Percentiles rank a stretch among this genome's conserved stretches.
Evolutionary conservation across 805 yeast genomes (phyloP).

Genomic region (Ogataea pini): DNA sequence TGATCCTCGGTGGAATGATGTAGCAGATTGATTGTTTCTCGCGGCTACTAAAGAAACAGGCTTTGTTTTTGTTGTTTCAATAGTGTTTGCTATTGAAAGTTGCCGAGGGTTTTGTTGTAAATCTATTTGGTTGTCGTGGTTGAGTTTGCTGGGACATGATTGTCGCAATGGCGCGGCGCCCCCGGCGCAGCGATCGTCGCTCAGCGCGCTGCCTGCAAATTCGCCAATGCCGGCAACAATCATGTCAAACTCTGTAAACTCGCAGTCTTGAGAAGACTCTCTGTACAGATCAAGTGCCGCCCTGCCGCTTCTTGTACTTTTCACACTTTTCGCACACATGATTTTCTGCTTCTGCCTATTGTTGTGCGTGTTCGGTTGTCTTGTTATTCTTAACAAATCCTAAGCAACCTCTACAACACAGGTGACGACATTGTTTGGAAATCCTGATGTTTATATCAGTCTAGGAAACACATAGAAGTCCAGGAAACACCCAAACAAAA

Average conservation of each 20-base stretch:
- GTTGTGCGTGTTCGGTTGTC: neutral
- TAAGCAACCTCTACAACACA: neutral
- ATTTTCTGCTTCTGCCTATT: neutral
- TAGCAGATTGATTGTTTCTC: neutral
- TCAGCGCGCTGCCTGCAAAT: neutral
- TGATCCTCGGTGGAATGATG: neutral
- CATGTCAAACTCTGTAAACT: neutral
- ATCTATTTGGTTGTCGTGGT: constrained; percentile 16
- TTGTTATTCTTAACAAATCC: neutral
- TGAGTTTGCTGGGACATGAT: constrained; percentile 14
- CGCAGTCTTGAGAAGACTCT: constrained; percentile 6
- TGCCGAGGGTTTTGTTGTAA: constrained; percentile 11
- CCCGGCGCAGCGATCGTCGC: constrained; percentile 1
- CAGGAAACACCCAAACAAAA: neutral
- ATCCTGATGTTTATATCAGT: neutral
- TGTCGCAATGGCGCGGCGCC: constrained; percentile 9
- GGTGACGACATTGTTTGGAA: constrained; percentile 1
- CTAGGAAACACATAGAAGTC: neutral
- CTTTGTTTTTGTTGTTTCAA: neutral
- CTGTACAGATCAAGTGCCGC: constrained; percentile 7
- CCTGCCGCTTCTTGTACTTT: constrained; percentile 1
- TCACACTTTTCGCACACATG: neutral
- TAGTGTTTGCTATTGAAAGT: constrained; percentile 4
- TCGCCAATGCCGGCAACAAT: neutral
- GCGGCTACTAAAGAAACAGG: constrained; percentile 1